Evolutionary conservation across 192 early-diverging fungal species (phyloP), one percentile per base, ranked within the genome.

Genomic region (Dimargaris cristalligena): DNA sequence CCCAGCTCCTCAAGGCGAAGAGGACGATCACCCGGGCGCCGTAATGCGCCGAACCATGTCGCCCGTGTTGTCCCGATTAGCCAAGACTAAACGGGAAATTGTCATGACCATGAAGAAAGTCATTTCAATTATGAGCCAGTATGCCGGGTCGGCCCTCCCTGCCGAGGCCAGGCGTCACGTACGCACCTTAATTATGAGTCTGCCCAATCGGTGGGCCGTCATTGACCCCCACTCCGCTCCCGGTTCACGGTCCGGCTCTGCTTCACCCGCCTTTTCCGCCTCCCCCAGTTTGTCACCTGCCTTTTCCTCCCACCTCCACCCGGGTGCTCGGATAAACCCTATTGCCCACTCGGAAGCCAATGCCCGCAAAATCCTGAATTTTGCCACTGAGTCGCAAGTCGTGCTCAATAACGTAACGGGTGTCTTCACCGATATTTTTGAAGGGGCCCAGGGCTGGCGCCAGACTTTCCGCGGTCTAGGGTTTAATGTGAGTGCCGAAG

Each of bases 91-190:
- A 59, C 81, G 80, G n/a, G 93, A 94, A 46, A 80, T 94, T 2
- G 82, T 91, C 0, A 75, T 80, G 23, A 91, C 90, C 0, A 71
- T 97, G 29, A 77, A 89, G 28, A 82, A 82, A 31, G 93, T 91
- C 1, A 87, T 97, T 3, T 86, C 85, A 41, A 81, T 97, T 8
- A 77, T 97, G 33, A 85, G 83, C 26, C 79, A 83, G 34, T 90
- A 96, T 65, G 91, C 93, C 22, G 84, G 85, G 16, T 74, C 81
- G 4, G 84, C 84, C 52, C 72, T 97, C 44, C 88, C 93, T 2
- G 85, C 81, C 45, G 86, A 84, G 34, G 88, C 91, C 29, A 74
- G 86, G 34, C 69, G 78, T 45, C 81, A 70, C 41, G 93, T 97
- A 13, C 79, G 88, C 23, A 78, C 75, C 4, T 87, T 97, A 60